These are phyloP conservation scores for Lotmaria passim DNA, from an alignment of 208 protist genomes.

Conservation along the genomic window DNA sequence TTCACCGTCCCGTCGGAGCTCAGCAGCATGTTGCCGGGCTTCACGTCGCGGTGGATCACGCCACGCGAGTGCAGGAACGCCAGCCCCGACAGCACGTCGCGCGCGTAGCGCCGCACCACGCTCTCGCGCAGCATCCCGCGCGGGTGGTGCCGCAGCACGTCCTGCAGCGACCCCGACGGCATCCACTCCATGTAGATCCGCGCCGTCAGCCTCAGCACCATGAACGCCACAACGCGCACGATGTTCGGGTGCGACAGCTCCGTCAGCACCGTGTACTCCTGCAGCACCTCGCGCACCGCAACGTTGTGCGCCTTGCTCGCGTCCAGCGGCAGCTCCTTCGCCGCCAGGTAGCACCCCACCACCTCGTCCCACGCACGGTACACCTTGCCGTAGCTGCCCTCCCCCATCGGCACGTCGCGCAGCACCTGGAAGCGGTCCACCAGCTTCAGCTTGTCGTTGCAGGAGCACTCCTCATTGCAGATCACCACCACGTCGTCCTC, in stretches of 20 bases:
- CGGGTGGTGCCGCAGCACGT: conserved; percentile 48
- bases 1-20: conserved; percentile 67
- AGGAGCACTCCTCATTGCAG: conserved; percentile 57
- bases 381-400: conserved; percentile 59
- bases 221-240: conserved; percentile 68
- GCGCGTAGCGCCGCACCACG: conserved; percentile 62
- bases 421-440: conserved; percentile 61
- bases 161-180: conserved; percentile 65
- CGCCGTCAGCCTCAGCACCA: conserved; percentile 48
- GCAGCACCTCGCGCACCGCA: conserved; percentile 55
- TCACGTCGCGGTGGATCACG: conserved; percentile 87
- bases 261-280: conserved; percentile 75
- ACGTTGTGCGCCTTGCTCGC: conserved; percentile 29
- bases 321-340: conserved; percentile 69
- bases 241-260: conserved; percentile 71
- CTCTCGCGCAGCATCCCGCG: conserved; percentile 52
- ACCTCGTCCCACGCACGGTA: conserved; percentile 70
- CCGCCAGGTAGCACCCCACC: conserved; percentile 61
- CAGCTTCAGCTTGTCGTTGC: conserved; percentile 50
- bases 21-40: conserved; percentile 87
- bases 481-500: conserved; percentile 66
- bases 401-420: conserved; percentile 40
- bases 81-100: conserved; percentile 58
- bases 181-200: conserved; percentile 85
- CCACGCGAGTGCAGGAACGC: conserved; percentile 67